These are phyloP conservation scores for Ceratobasidium sp. DNA, from an alignment of 1,284 basidiomycete species.

Conservation along the genomic window DNA sequence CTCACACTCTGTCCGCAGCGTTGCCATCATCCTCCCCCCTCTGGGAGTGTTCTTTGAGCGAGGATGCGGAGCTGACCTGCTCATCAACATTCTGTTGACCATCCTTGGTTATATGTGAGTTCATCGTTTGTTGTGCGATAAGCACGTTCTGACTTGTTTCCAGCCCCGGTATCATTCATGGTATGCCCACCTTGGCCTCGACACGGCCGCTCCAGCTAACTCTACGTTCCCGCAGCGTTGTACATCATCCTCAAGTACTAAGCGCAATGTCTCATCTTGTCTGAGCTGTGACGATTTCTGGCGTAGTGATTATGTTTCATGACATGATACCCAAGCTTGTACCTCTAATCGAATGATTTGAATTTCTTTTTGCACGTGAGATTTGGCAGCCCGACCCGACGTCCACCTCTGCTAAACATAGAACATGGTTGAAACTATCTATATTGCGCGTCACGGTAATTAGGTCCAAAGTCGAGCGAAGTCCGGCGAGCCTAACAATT, in stretches of 20 bases:
- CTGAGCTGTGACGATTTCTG: constrained; percentile 1
- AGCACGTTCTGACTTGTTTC: constrained; percentile 1
- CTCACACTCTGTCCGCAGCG: constrained; percentile 38
- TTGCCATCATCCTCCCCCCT: constrained; percentile 81
- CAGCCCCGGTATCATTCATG: constrained; percentile 43
- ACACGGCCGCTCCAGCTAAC: background rate
- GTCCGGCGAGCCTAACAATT: constrained; percentile 4
- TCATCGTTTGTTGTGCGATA: background rate
- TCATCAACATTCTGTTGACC: constrained; percentile 84
- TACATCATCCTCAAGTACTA: constrained; percentile 46
- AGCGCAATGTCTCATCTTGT: background rate
- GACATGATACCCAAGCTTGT: constrained; percentile 39
- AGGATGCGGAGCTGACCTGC: constrained; percentile 76
- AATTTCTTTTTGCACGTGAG: constrained; percentile 44
- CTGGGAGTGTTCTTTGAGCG: constrained; percentile 83
- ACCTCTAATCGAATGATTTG: constrained; percentile 29
- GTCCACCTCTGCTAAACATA: background rate
- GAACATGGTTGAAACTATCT: constrained; percentile 74
- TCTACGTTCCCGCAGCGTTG: constrained; percentile 5
- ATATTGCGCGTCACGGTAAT: constrained; percentile 82
- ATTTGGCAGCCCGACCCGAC: constrained; percentile 55
- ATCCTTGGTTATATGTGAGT: constrained; percentile 53
- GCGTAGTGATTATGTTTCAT: constrained; percentile 27
- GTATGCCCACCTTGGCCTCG: constrained; percentile 4
- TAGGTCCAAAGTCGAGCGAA: constrained; percentile 13